Evolutionary conservation across 129 eudicot species (phyloP).

Genomic region (Silybum marianum): DNA sequence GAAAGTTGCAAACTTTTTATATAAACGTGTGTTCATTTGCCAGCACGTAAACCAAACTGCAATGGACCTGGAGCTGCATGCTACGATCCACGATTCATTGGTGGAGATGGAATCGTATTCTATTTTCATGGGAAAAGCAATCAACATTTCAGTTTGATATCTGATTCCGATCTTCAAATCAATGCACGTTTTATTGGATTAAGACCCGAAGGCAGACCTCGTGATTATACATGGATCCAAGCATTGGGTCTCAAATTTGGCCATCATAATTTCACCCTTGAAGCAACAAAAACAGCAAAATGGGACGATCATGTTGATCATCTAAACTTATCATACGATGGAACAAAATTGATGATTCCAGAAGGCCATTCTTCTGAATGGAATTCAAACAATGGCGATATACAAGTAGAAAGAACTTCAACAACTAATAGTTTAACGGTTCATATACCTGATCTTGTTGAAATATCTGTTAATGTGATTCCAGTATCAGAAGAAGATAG

Average conservation of each 20-base stretch:
- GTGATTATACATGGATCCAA: constrained; percentile 68
- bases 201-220: constrained; percentile 53
- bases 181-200: constrained; percentile 61
- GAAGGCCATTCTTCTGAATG: constrained; percentile 53
- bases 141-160: constrained; percentile 49
- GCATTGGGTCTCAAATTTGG: constrained; percentile 53
- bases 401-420: constrained; percentile 58
- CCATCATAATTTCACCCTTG: constrained; percentile 50
- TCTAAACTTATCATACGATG: constrained; percentile 39
- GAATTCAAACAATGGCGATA: constrained; percentile 38
- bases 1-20: background rate
- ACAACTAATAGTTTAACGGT: constrained; percentile 43
- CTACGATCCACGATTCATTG: constrained; percentile 62
- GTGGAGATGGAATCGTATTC: constrained; percentile 62
- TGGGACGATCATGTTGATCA: constrained; percentile 53
- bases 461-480: constrained; percentile 51
- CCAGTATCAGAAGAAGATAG: constrained; percentile 57
- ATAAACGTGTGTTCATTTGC: background rate
- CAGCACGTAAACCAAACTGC: constrained; percentile 59
- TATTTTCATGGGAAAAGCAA: constrained; percentile 58
- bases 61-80: constrained; percentile 64
- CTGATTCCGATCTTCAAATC: constrained; percentile 53
- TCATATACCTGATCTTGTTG: constrained; percentile 38
- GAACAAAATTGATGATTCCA: constrained; percentile 30
- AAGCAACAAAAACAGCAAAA: constrained; percentile 44